Percentiles rank a stretch among this genome's conserved stretches.
Conservation (phyloP, 805 yeast species). For the Candida coleopterorum region DNA sequence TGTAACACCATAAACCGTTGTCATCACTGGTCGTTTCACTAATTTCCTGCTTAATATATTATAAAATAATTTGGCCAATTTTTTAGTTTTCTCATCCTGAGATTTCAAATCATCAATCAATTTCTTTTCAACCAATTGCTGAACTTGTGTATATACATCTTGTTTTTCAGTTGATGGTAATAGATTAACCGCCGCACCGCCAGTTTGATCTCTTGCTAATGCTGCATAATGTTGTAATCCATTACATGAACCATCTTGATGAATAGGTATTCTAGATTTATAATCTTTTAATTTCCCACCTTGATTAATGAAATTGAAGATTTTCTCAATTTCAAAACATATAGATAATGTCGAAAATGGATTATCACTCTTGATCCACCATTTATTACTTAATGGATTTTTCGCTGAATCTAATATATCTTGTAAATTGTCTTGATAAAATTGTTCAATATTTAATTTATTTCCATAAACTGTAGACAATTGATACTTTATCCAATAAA, state of each 20-base stretch:
- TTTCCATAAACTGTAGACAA: constrained; percentile 30
- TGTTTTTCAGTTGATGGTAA: constrained; percentile 16
- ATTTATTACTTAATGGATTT: constrained; percentile 20
- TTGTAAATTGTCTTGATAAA: constrained; percentile 19
- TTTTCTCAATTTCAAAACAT: constrained; percentile 26
- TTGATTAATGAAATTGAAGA: constrained; percentile 13
- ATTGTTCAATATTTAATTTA: constrained; percentile 16
- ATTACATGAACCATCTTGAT: constrained; percentile 43
- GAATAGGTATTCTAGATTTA: constrained; percentile 30
- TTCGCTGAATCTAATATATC: constrained; percentile 23
- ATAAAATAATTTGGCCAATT: constrained; percentile 12
- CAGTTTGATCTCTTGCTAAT: constrained; percentile 30
- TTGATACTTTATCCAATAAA: constrained; percentile 36
- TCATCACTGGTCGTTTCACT: constrained; percentile 41
- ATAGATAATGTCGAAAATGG: constrained; percentile 38
- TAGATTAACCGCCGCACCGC: constrained; percentile 38
- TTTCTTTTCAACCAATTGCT: constrained; percentile 18
- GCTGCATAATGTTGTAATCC: constrained; percentile 46
- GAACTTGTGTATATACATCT: constrained; percentile 33
- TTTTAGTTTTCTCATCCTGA: not conserved
- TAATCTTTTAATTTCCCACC: constrained; percentile 20
- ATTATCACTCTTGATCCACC: constrained; percentile 36
- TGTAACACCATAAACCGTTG: constrained; percentile 43
- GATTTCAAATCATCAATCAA: constrained; percentile 6
- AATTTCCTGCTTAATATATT: constrained; percentile 25